Base-by-base conservation (phyloP, 306 rosid genomes). In the Rubus idaeus region DNA sequence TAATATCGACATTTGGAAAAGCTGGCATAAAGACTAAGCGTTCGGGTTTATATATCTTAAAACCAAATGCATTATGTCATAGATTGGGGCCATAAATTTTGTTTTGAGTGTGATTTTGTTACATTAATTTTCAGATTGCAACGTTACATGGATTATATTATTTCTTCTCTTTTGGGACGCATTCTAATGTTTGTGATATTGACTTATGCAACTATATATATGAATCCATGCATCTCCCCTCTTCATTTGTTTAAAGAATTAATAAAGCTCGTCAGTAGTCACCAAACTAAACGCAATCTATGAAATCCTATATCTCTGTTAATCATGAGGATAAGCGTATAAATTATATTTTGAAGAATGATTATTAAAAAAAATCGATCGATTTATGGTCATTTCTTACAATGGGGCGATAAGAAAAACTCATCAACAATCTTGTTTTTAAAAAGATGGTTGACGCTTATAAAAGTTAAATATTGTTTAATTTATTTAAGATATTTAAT, bases 1-100 rank as follows among this genome's bases (percentile, higher is more conserved):
- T 78, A 80, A 80, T 9, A 62, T 79, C 78, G 71, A 84, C 77
- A 30, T 52, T 63, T 70, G 20, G 77, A 42, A 78, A 80, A 79
- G 6, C 35, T 23, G 52, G 83, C 77, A 67, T 40, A 78, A 56
- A 66, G 75, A 78, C 73, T 69, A 60, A 75, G 81, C 79, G 68
- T 17, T 81, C 47, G 52, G 69, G 56, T 65, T 63, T 64, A 52
- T 45, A 41, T 5, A 52, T 17, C 3, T 30, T 11, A 61, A 75
- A 45, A 16, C 37, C 8, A 67, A 55, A 68, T 78, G 73, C 75
- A 62, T 73, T 6, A 73, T 57, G 47, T 62, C 67, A 62, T 35
- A 62, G 42, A 62, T 60, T 71, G 77, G 84, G 79, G 68, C 75
- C 73, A 79, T 65, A 60, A 42, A 65, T 70, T 12, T 75, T 64